Evolutionary conservation across 2,329 filamentous ascomycete species (phyloP).

Genomic region (Venturia nashicola): DNA sequence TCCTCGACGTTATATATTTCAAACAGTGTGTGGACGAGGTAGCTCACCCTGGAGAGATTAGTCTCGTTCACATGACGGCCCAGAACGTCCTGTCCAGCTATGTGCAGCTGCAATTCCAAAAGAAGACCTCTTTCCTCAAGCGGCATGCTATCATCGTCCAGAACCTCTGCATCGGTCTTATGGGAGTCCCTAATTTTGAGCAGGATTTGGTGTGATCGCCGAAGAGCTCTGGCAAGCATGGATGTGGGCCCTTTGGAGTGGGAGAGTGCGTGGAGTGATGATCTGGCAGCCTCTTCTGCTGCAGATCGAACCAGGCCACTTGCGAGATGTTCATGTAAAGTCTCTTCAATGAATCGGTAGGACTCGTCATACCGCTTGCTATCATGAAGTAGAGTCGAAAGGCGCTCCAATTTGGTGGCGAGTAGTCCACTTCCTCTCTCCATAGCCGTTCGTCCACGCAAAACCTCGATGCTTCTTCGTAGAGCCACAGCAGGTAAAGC

Average conservation of each 20-base stretch:
- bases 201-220: conserved; percentile 12
- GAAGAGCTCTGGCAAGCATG: background rate
- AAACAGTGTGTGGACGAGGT: conserved; percentile 15
- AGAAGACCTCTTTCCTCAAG: conserved; percentile 22
- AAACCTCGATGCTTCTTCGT: conserved; percentile 49
- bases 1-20: conserved; percentile 17
- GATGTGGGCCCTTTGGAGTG: background rate
- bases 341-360: conserved; percentile 42
- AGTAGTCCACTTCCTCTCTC: conserved; percentile 51
- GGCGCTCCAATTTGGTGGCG: conserved; percentile 51
- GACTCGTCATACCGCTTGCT: conserved; percentile 45
- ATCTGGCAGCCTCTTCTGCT: conserved; percentile 35
- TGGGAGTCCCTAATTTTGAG: conserved; percentile 27
- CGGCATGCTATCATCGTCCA: conserved; percentile 22
- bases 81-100: conserved; percentile 18
- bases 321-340: conserved; percentile 50
- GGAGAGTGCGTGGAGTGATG: conserved; percentile 30
- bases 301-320: conserved; percentile 45
- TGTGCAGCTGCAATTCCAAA: conserved; percentile 31
- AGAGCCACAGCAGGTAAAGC: conserved; percentile 43
- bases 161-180: conserved; percentile 36
- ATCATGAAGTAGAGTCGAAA: conserved; percentile 48
- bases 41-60: background rate
- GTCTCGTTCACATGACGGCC: background rate
- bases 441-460: conserved; percentile 39